Percentiles rank a stretch among this genome's conserved stretches.
Conservation (phyloP, 2,329 filamentous ascomycete genomes). For the Scedosporium minutisporum region DNA sequence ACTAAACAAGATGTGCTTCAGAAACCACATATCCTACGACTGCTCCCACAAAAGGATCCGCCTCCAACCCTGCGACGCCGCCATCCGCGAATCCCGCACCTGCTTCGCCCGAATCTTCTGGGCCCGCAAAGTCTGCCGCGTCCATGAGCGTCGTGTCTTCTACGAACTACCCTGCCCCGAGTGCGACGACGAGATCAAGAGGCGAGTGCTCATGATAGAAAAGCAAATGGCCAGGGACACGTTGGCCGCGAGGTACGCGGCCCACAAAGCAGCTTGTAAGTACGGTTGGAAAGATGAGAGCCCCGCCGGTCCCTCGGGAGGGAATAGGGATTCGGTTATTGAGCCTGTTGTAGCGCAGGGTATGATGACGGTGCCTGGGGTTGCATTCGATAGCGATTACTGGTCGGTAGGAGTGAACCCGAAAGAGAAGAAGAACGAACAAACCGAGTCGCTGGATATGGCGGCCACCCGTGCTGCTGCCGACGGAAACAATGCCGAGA, state of each 20-base stretch:
- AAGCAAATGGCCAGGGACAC: not conserved
- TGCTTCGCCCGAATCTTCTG: not conserved
- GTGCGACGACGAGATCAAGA: not conserved
- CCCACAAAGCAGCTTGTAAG: not conserved
- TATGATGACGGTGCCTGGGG: not conserved
- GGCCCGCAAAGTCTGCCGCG: not conserved
- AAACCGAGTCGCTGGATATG: not conserved
- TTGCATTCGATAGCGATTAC: not conserved
- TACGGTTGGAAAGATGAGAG: not conserved
- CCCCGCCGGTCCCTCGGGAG: not conserved
- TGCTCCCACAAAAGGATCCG: not conserved
- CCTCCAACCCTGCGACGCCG: not conserved
- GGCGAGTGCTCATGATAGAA: not conserved
- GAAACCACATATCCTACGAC: not conserved
- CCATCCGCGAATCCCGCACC: not conserved
- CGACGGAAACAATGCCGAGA: not conserved
- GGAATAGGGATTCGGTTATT: not conserved
- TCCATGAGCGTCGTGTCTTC: not conserved
- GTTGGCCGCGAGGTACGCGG: not conserved
- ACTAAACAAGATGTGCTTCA: not conserved
- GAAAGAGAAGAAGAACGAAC: not conserved
- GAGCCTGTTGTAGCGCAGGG: not conserved
- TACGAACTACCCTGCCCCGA: not conserved
- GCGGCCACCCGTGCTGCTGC: not conserved
- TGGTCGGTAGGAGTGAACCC: not conserved